These are phyloP conservation scores for Hygrocybe punicea DNA, from an alignment of 768 basidiomycete genomes.

Conservation along the genomic window DNA sequence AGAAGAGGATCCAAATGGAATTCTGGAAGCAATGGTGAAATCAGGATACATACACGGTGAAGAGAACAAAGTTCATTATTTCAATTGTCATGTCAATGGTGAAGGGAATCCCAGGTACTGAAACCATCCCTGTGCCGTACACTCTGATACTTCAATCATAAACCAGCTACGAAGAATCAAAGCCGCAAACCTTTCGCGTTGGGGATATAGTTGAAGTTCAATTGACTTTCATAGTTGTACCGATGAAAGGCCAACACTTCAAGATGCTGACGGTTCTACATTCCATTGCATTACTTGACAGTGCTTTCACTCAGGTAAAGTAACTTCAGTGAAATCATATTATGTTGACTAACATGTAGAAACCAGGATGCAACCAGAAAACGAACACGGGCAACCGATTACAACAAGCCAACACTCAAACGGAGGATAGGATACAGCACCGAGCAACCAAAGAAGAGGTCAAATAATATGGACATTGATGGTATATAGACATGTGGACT, in stretches of 20 bases:
- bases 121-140: background rate
- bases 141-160: background rate
- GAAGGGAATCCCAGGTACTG: background rate
- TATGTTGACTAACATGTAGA: too few species aligned
- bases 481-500: too few species aligned
- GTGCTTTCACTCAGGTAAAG: background rate
- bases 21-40: constrained; percentile 5
- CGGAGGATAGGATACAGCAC: too few species aligned
- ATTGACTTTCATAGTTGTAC: background rate
- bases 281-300: background rate
- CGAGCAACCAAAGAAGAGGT: too few species aligned
- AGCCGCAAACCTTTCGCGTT: background rate
- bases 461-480: too few species aligned
- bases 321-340: too few species aligned
- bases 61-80: constrained; percentile 13
- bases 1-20: constrained; percentile 11
- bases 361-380: too few species aligned
- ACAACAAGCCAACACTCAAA: too few species aligned
- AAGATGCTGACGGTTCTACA: background rate
- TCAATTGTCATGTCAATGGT: background rate
- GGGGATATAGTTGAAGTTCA: background rate
- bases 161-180: background rate
- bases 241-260: background rate
- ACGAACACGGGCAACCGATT: too few species aligned
- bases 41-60: constrained; percentile 5